These are phyloP conservation scores for Furcasterigmium furcatum DNA, from an alignment of 2,329 filamentous ascomycete species.

Conservation along the genomic window DNA sequence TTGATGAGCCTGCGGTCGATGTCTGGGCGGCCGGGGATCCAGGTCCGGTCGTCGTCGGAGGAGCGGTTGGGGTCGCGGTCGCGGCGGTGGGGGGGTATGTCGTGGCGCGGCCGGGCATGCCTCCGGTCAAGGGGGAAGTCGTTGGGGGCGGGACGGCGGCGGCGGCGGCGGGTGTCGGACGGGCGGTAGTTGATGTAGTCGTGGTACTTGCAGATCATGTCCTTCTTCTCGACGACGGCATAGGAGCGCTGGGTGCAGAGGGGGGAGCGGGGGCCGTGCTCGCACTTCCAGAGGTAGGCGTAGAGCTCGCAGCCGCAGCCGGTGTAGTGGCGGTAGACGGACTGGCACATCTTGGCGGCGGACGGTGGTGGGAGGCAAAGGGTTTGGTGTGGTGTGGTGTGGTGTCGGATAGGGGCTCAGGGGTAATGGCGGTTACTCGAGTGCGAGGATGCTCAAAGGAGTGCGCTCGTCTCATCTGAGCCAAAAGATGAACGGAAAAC, in stretches of 20 bases:
- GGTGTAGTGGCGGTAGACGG: slow-evolving; percentile 6
- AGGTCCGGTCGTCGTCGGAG: too few species aligned
- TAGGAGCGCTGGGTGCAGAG: neutral
- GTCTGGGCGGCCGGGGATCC: too few species aligned
- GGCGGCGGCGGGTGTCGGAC: neutral
- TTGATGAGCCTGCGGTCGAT: too few species aligned
- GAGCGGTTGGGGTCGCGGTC: neutral
- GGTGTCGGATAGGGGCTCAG: too few species aligned
- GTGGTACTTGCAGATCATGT: slow-evolving; percentile 6
- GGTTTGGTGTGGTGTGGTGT: too few species aligned
- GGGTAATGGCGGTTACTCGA: too few species aligned
- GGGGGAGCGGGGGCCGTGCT: neutral
- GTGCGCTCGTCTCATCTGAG: too few species aligned
- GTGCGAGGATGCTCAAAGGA: too few species aligned
- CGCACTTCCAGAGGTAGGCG: slow-evolving; percentile 2
- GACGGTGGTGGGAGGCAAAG: too few species aligned
- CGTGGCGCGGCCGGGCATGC: too few species aligned
- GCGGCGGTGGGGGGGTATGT: neutral
- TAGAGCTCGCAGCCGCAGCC: slow-evolving; percentile 6
- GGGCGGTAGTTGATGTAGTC: neutral
- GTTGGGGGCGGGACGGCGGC: neutral
- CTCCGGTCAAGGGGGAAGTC: too few species aligned
- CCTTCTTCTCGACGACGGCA: slow-evolving; percentile 3
- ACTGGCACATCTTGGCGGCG: slow-evolving; percentile 8
- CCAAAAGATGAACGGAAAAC: too few species aligned